Base-by-base conservation (phyloP, 1,139 yeast genomes). In the Neolecta irregularis region DNA sequence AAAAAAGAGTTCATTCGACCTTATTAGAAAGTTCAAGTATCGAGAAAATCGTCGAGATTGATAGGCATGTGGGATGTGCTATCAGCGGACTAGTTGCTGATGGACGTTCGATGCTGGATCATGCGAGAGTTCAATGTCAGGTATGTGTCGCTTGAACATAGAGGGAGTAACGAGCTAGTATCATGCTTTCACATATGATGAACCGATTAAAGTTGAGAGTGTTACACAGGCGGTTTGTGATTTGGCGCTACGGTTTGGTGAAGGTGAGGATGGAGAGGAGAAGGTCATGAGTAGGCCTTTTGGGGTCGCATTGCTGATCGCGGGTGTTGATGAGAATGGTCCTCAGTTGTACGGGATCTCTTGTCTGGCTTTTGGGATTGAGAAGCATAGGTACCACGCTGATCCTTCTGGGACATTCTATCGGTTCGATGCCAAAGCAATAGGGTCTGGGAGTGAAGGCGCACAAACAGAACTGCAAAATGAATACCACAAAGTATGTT, bases 51-150 rank as follows among this genome's bases (percentile, higher is more conserved):
- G 81, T 88, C 46, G 98, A 91, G 56, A 76, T 91, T 41, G 99
- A 91, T 53, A 64, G 64, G 38, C 98, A 91, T 56, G 74, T 91
- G 41, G 98, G 99, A 30, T 83, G 95, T 62, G 98, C 99, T 51
- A 88, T 91, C 95, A 75, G 92, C 46, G 99, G 99, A 6, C 67
- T 91, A 47, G 88, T 98, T 1, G 98, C 99, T 3, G 99, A 91
- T 61, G 99, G 98, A 13, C 69, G 98, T 52, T 79, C 94, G 22
- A 83, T 91, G 93, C 81, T 91, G 53, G 98, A 91, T 53, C 99
- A 91, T 53, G 98, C 99, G 17, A 69, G 98, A 51, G 93, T 83
- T 16, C 72, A 88, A 36, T 75, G 95, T 34, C 71, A 79, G 32
- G n/a, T n/a, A 42, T 40, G 25, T 5, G 23, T 19, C 7, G 5